Base-by-base conservation (phyloP, 495 filamentous ascomycete species). In the Aspergillus bridgeri region DNA sequence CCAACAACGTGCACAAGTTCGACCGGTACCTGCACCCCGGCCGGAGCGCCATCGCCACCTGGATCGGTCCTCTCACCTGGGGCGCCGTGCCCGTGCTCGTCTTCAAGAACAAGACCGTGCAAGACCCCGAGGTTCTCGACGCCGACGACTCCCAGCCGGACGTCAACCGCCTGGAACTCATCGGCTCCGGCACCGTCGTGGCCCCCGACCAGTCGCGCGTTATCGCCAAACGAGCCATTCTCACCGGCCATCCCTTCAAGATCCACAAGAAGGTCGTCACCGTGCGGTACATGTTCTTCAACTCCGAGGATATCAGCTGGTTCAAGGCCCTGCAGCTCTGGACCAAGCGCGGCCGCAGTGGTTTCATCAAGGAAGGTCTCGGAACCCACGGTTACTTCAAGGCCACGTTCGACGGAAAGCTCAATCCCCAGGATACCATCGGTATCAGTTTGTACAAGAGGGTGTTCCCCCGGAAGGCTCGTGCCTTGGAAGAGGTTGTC, bases 321-420 rank as follows among this genome's bases (percentile, higher is more conserved):
- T 98, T 98, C 80, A 96, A 96, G 72, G 92, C 92, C 3, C 73
- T 98, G 67, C 92, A 91, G 60, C 75, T 98, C 56, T 98, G 93
- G 91, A 98, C 94, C 29, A 90, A 83, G 74, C 75, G 94, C 49
- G 94, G 94, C 2, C 81, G 93, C 64, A 87, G 81, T 59, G 94
- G 94, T 13, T 95, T 84, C 64, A 85, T 98, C 74, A 96, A 96
- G 78, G 94, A 98, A 78, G 81, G 86, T 62, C 75, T 98, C 60
- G 94, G 94, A 65, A 98, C 94, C 24, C 94, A 98, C 75, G 94
- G 94, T 49, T 98, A 98, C 78, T 98, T 98, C 80, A 98, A 98
- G 83, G 93, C 92, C 6, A 96, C 89, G 20, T 98, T 98, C 77
- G 95, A 98, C 72, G 91, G 87, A 22, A 89, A 86, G 69, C 90